Conservation (phyloP, 2,329 filamentous ascomycete species). For the Beauveria asiatica region DNA sequence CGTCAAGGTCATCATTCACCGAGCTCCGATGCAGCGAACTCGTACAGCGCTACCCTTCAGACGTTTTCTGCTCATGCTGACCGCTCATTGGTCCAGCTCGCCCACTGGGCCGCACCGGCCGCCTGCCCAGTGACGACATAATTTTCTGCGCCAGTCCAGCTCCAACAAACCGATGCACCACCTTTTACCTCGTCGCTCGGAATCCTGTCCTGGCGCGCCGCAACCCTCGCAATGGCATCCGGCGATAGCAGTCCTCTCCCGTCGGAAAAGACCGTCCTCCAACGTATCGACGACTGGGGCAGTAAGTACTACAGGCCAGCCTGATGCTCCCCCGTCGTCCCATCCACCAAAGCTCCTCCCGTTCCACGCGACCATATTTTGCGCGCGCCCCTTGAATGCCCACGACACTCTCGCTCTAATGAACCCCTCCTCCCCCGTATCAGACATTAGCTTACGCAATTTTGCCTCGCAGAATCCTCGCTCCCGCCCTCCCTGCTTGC, state of each 20-base stretch:
- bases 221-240: constrained; percentile 21
- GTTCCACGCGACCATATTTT: neutral
- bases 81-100: neutral
- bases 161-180: neutral
- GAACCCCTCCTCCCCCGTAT: neutral
- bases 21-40: too few relatives aligned
- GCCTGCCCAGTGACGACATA: neutral
- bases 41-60: too few relatives aligned
- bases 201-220: neutral
- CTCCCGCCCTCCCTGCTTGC: constrained; percentile 47
- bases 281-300: constrained; percentile 37
- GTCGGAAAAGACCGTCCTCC: constrained; percentile 25
- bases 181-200: neutral
- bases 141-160: constrained; percentile 3
- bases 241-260: constrained; percentile 15
- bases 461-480: constrained; percentile 36
- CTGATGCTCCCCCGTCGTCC: neutral
- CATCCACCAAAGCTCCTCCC: neutral
- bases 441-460: neutral
- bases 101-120: neutral
- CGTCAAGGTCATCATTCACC: too few relatives aligned
- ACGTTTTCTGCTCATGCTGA: constrained; percentile 1
- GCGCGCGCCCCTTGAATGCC: too few relatives aligned
- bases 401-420: neutral
- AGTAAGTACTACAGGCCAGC: constrained; percentile 30